Conservation (phyloP, 495 filamentous ascomycete species). For the Parachaetomium inaequale region DNA sequence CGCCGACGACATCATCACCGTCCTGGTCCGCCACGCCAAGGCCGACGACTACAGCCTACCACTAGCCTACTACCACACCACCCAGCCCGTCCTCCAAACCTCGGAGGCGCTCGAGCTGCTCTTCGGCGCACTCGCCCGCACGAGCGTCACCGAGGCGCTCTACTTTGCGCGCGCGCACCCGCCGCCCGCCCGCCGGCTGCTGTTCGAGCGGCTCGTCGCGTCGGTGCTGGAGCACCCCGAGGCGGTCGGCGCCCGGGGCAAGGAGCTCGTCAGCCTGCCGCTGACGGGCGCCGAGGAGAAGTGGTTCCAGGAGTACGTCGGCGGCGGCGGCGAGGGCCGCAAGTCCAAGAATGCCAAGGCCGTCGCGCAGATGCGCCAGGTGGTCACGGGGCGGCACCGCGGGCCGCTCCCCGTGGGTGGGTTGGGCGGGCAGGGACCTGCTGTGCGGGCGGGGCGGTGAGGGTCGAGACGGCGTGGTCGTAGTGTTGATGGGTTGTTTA, state of each 20-base stretch:
- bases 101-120: constrained; percentile 57
- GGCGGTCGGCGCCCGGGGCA: constrained; percentile 47
- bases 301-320: constrained; percentile 66
- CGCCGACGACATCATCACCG: constrained; percentile 71
- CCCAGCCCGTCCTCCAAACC: constrained; percentile 60
- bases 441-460: constrained; percentile 4
- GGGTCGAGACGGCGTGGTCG: neutral
- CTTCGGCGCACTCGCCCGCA: constrained; percentile 63
- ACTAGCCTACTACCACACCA: constrained; percentile 72
- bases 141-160: constrained; percentile 67
- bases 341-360: constrained; percentile 61
- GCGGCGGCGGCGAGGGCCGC: constrained; percentile 59
- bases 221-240: constrained; percentile 53
- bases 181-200: constrained; percentile 53
- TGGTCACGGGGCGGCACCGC: constrained; percentile 36
- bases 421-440: neutral
- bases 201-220: constrained; percentile 65
- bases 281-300: constrained; percentile 63
- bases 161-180: constrained; percentile 65
- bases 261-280: constrained; percentile 68
- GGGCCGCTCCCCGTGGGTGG: constrained; percentile 12
- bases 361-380: constrained; percentile 63
- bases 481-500: neutral
- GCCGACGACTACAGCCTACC: constrained; percentile 61
- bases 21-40: constrained; percentile 59